These are phyloP conservation scores for Arthrobotrys megalospora DNA, from an alignment of 2,329 filamentous ascomycete genomes.

Conservation along the genomic window DNA sequence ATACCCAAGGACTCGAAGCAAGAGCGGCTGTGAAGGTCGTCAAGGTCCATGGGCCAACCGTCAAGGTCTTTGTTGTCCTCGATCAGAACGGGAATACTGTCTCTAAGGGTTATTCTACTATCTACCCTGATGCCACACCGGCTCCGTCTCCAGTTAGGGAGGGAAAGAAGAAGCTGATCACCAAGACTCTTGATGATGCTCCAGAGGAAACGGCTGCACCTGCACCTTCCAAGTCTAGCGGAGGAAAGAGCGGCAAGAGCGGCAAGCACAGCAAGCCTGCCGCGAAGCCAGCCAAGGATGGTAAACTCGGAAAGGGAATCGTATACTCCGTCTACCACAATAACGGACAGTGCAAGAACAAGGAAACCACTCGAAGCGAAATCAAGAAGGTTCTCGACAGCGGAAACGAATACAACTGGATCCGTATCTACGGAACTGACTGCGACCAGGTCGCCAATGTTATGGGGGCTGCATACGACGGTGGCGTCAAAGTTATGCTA, in stretches of 20 bases:
- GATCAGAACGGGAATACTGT: constrained; percentile 44
- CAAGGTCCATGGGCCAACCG: constrained; percentile 17
- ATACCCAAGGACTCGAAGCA: constrained; percentile 20
- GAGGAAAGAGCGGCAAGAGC: background rate
- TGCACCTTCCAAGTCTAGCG: constrained; percentile 7
- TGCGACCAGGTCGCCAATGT: constrained; percentile 80
- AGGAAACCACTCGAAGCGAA: constrained; percentile 76
- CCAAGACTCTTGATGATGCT: constrained; percentile 8
- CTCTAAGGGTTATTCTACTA: constrained; percentile 3
- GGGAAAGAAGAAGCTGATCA: background rate
- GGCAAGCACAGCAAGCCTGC: constrained; percentile 14
- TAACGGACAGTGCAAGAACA: constrained; percentile 77
- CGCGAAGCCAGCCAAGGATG: constrained; percentile 8
- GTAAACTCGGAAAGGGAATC: constrained; percentile 68
- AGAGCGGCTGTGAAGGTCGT: constrained; percentile 5
- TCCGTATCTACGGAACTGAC: constrained; percentile 85
- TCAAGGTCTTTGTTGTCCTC: constrained; percentile 33
- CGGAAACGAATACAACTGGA: constrained; percentile 72
- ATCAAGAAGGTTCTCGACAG: constrained; percentile 71
- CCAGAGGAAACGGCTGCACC: constrained; percentile 13
- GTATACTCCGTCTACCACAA: constrained; percentile 74
- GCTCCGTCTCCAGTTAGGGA: constrained; percentile 5
- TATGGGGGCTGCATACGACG: constrained; percentile 75
- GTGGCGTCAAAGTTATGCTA: constrained; percentile 79
- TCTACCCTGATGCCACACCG: constrained; percentile 21